These are phyloP conservation scores for Triticum timopheevii DNA, from an alignment of 176 grass and related monocot genomes.

Conservation along the genomic window DNA sequence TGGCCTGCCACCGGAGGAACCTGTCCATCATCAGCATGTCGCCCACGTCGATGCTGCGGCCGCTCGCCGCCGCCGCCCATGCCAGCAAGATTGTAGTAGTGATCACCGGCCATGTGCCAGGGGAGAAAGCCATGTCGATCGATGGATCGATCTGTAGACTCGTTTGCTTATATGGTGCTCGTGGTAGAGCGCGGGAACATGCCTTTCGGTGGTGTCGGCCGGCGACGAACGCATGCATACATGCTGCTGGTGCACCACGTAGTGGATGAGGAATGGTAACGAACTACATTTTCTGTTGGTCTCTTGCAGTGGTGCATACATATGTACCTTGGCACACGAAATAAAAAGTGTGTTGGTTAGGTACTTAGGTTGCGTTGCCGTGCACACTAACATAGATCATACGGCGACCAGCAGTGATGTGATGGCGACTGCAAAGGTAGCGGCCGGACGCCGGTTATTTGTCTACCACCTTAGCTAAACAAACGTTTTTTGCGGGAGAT, in stretches of 20 bases:
- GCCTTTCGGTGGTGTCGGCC: not conserved
- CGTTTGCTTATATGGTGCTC: not conserved
- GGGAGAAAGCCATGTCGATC: slow-evolving; percentile 12
- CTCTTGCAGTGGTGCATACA: not conserved
- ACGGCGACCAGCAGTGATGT: too few relatives aligned
- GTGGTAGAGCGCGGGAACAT: not conserved
- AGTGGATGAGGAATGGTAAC: not conserved
- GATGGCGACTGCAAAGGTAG: too few relatives aligned
- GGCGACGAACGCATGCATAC: not conserved
- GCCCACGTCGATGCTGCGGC: not conserved
- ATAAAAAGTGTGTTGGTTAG: not conserved
- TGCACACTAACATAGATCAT: not conserved
- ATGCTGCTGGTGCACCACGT: too few relatives aligned
- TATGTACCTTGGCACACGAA: not conserved
- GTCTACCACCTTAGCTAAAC: too few relatives aligned
- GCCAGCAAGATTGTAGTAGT: not conserved
- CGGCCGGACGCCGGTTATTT: too few relatives aligned
- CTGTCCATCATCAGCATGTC: slow-evolving; percentile 41
- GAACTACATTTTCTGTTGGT: not conserved
- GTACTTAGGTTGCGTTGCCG: not conserved
- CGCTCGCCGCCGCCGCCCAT: not conserved
- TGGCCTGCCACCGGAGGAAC: slow-evolving; percentile 32
- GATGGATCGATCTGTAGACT: not conserved
- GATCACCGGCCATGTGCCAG: not conserved
- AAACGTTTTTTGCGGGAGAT: too few relatives aligned